Conservation (phyloP, 257 asterid genomes). For the Ballota nigra region DNA sequence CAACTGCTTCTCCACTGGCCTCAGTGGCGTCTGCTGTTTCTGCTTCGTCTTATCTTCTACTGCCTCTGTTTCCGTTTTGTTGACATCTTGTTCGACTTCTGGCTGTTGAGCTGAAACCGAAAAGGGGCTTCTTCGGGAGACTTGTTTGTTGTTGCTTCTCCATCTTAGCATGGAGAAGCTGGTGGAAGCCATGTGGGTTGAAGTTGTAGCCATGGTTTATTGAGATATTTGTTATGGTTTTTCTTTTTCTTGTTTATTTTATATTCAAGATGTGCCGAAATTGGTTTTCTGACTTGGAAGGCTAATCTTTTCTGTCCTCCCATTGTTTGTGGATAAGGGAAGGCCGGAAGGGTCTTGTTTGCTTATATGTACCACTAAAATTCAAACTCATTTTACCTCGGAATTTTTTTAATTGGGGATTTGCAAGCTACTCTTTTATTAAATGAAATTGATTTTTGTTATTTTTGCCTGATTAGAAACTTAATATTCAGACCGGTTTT, state of each 20-base stretch:
- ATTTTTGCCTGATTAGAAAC: neutral
- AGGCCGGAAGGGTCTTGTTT: conserved; percentile 13
- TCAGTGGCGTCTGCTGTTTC: conserved; percentile 28
- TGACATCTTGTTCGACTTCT: conserved; percentile 37
- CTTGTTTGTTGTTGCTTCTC: conserved; percentile 31
- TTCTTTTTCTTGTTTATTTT: neutral
- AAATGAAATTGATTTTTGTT: no score
- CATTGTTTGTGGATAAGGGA: conserved; percentile 30
- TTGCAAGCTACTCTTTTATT: neutral
- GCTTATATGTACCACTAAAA: neutral
- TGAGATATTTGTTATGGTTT: neutral
- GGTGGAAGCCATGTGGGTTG: conserved; percentile 53
- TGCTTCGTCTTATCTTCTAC: conserved; percentile 17
- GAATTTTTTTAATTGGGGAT: neutral
- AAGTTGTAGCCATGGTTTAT: conserved; percentile 60
- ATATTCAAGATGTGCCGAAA: neutral
- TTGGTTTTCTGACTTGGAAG: conserved; percentile 12
- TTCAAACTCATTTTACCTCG: neutral
- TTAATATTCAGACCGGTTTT: neutral
- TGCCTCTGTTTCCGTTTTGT: conserved; percentile 25
- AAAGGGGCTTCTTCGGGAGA: conserved; percentile 29
- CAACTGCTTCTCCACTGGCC: conserved; percentile 62
- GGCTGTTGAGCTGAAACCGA: conserved; percentile 51
- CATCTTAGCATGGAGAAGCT: conserved; percentile 54
- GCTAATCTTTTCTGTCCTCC: conserved; percentile 21